phyloP scores from a whole-genome alignment of 148 eudicot genomes.

The Amaranthus hypochondriacus region DNA sequence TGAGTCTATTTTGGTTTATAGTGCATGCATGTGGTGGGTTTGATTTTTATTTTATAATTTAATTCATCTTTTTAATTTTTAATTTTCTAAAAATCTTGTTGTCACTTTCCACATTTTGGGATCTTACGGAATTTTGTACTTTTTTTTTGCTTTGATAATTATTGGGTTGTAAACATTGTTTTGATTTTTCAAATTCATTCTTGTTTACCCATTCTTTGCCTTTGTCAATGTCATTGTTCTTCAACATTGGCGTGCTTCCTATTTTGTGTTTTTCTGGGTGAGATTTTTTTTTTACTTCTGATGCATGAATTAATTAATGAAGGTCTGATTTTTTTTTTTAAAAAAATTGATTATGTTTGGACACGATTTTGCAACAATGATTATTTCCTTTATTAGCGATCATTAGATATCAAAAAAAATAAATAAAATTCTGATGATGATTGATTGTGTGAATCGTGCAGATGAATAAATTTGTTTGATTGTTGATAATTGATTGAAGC shows the following conservation, averaged over 20 bases:
- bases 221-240: background rate
- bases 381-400: too few relatives aligned
- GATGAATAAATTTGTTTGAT: background rate
- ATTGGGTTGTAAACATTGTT: background rate
- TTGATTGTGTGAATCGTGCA: constrained; percentile 1
- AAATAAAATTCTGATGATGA: background rate
- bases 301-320: background rate
- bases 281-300: background rate
- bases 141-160: background rate
- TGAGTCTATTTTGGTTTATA: background rate
- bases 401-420: background rate
- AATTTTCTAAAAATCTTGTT: background rate
- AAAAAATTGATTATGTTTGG: background rate
- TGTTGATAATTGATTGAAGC: background rate
- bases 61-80: too few relatives aligned
- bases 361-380: background rate
- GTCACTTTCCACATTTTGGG: constrained; percentile 4
- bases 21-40: constrained; percentile 7
- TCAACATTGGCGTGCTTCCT: too few relatives aligned
- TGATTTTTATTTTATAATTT: background rate
- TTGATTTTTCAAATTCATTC: background rate
- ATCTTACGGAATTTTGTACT: background rate
- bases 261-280: too few relatives aligned
- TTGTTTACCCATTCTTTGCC: background rate
- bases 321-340: background rate